phyloP scores from a whole-genome alignment of 192 early-diverging fungal species.

The Rhizophagus sp. region DNA sequence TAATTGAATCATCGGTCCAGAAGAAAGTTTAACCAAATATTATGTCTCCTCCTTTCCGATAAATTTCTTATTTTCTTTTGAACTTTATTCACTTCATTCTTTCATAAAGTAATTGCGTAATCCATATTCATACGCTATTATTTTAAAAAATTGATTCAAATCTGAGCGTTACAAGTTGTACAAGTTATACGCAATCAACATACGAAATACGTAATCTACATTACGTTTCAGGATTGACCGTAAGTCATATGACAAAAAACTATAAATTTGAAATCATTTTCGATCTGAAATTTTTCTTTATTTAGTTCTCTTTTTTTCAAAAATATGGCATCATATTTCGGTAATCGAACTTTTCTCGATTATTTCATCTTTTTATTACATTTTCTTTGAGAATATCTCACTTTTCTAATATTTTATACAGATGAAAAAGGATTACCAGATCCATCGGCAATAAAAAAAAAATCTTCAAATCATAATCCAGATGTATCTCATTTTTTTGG shows the following conservation, averaged over 20 bases:
- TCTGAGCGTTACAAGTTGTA: too few species aligned
- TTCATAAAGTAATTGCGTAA: too few species aligned
- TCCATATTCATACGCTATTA: too few species aligned
- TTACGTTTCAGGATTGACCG: neutral
- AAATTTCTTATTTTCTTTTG: too few species aligned
- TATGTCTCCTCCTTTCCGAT: too few species aligned
- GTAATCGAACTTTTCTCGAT: neutral
- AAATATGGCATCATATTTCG: constrained; percentile 18
- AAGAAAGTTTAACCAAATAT: too few species aligned
- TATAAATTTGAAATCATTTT: neutral
- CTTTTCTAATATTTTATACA: neutral
- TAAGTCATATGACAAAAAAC: too few species aligned
- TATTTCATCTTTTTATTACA: too few species aligned
- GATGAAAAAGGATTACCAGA: constrained; percentile 21
- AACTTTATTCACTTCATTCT: too few species aligned
- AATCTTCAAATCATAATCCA: constrained; percentile 1
- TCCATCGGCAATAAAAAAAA: neutral
- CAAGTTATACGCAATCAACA: neutral
- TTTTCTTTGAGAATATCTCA: neutral
- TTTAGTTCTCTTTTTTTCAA: neutral
- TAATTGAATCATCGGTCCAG: too few species aligned
- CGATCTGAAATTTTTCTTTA: neutral
- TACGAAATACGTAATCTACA: neutral
- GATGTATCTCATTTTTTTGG: constrained; percentile 20
- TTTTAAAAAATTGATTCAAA: too few species aligned